Conservation (phyloP, 345 rosid species). For the Corchorus olitorius region DNA sequence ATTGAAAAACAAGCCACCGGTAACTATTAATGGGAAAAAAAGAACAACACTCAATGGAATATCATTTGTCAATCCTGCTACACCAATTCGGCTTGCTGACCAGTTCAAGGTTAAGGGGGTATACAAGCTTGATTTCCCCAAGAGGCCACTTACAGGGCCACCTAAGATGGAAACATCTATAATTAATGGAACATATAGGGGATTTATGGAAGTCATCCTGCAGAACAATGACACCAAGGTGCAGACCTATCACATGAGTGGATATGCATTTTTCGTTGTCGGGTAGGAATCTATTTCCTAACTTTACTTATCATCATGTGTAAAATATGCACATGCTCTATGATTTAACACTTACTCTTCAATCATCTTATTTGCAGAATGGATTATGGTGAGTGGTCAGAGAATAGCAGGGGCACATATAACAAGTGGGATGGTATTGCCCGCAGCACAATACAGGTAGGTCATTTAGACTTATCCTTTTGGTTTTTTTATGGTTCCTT, state of each 20-base stretch:
- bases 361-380: constrained; percentile 53
- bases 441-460: constrained; percentile 84
- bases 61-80: constrained; percentile 84
- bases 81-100: constrained; percentile 95
- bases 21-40: constrained; percentile 64
- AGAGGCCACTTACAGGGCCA: constrained; percentile 70
- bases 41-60: constrained; percentile 76
- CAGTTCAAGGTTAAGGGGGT: constrained; percentile 74
- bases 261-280: constrained; percentile 91
- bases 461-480: neutral
- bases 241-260: constrained; percentile 90
- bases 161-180: constrained; percentile 74
- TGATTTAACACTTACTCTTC: constrained; percentile 11
- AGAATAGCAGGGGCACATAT: constrained; percentile 95
- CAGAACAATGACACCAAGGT: constrained; percentile 97
- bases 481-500: neutral
- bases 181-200: constrained; percentile 91
- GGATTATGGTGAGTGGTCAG: constrained; percentile 99
- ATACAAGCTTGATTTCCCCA: constrained; percentile 92
- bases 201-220: constrained; percentile 91
- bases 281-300: constrained; percentile 53
- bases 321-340: neutral
- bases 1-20: constrained; percentile 74
- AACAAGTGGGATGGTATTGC: constrained; percentile 99
- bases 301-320: neutral